Percentiles rank a stretch among this genome's conserved stretches.
Evolutionary conservation across 2,329 filamentous ascomycete species (phyloP).

Genomic region (Talaromyces verruculosus): DNA sequence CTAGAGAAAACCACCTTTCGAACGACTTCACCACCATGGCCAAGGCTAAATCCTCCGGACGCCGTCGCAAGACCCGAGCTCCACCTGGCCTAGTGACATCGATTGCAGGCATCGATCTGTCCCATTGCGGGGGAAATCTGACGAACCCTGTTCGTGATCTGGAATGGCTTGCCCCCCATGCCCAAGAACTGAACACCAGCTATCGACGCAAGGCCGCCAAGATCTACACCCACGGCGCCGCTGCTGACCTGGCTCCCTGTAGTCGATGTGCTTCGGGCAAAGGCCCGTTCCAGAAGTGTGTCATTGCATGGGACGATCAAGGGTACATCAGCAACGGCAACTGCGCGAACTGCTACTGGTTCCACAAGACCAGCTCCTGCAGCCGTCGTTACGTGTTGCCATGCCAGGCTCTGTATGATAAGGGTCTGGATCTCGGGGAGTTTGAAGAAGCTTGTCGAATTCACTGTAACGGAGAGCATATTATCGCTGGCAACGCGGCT

Average conservation of each 20-base stretch:
- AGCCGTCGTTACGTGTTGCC: neutral
- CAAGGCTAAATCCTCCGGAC: neutral
- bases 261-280: neutral
- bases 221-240: constrained; percentile 2
- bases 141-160: neutral
- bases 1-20: neutral
- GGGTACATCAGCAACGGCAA: constrained; percentile 2
- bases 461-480: constrained; percentile 2
- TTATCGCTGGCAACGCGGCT: neutral
- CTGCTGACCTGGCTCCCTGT: neutral
- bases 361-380: constrained; percentile 3
- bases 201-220: neutral
- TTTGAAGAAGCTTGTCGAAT: constrained; percentile 3
- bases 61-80: neutral
- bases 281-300: constrained; percentile 9
- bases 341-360: constrained; percentile 14
- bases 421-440: neutral
- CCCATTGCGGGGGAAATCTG: neutral
- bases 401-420: neutral
- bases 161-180: neutral
- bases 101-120: neutral
- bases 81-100: neutral
- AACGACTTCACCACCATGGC: neutral
- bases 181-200: neutral
- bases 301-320: neutral